These are phyloP conservation scores for Solanum lycopersicoides DNA, from an alignment of 257 asterid genomes.

Conservation along the genomic window DNA sequence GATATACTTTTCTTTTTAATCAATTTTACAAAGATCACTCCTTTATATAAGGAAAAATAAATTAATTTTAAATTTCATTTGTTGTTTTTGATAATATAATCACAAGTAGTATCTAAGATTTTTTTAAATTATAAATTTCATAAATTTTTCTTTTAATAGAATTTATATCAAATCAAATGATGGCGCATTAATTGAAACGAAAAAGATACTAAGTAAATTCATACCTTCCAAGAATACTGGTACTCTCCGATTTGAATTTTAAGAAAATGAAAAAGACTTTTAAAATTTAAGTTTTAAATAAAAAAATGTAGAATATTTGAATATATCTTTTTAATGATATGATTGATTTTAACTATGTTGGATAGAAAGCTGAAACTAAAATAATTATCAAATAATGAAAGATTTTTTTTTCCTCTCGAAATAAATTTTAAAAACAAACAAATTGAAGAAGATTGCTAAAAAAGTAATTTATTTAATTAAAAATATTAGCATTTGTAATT, in stretches of 20 bases:
- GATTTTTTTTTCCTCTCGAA: not conserved
- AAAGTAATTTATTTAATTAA: not conserved
- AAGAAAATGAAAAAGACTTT: too few relatives aligned
- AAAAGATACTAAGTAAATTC: not conserved
- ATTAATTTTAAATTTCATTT: not conserved
- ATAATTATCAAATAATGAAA: not conserved
- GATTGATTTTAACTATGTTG: not conserved
- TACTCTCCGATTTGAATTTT: not conserved
- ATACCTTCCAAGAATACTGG: not conserved
- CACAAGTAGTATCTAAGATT: not conserved
- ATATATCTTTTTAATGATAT: not conserved
- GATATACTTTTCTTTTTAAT: not conserved
- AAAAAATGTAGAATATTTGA: not conserved
- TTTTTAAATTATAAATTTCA: not conserved
- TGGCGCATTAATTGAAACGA: fast-evolving
- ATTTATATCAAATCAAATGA: not conserved
- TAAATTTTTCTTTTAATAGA: fast-evolving
- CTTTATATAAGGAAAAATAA: not conserved
- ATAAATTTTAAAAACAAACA: not conserved
- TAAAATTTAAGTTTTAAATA: not conserved
- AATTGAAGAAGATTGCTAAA: not conserved
- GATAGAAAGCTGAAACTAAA: not conserved
- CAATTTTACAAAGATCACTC: not conserved
- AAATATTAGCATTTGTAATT: not conserved
- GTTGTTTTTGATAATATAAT: not conserved